These are phyloP conservation scores for Calonectria naviculata DNA, from an alignment of 2,329 filamentous ascomycete genomes.

Conservation along the genomic window DNA sequence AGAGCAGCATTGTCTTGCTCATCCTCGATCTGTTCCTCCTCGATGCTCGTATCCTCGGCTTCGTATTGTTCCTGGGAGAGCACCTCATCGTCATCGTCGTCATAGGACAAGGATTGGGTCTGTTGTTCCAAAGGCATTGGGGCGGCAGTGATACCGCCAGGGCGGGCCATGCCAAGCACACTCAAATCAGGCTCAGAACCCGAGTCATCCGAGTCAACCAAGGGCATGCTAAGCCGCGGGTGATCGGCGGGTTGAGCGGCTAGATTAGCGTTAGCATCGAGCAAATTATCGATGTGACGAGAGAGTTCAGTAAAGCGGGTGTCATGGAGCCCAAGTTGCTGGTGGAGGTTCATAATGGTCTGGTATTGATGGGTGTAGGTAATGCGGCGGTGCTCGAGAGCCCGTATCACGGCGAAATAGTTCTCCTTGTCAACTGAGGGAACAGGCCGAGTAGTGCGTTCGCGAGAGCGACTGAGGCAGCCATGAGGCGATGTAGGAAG, in stretches of 20 bases:
- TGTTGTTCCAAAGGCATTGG: conserved; percentile 39
- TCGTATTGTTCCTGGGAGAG: conserved; percentile 47
- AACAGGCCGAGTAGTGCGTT: conserved; percentile 33
- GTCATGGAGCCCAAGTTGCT: conserved; percentile 9
- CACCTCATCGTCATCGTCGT: conserved; percentile 37
- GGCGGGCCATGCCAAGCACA: conserved; percentile 48
- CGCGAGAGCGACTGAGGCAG: conserved; percentile 30
- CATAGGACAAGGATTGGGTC: conserved; percentile 45
- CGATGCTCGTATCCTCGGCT: conserved; percentile 43
- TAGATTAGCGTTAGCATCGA: conserved; percentile 34
- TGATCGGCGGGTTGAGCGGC: conserved; percentile 43
- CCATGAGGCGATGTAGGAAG: conserved; percentile 39
- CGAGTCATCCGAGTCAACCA: conserved; percentile 48
- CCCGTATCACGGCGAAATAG: conserved; percentile 25
- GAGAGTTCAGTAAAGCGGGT: conserved; percentile 15
- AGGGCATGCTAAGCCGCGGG: conserved; percentile 50
- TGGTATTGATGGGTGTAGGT: conserved; percentile 18
- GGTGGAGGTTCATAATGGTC: conserved; percentile 16
- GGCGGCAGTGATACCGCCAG: conserved; percentile 24
- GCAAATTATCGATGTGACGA: conserved; percentile 5
- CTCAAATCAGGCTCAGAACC: conserved; percentile 52
- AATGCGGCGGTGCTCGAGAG: conserved; percentile 25
- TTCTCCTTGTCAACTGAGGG: conserved; percentile 45
- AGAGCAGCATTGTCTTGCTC: conserved; percentile 55
- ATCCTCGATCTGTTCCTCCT: conserved; percentile 51